Evolutionary conservation across 2,329 filamentous ascomycete genomes (phyloP).

Genomic region (Diaporthe vexans): DNA sequence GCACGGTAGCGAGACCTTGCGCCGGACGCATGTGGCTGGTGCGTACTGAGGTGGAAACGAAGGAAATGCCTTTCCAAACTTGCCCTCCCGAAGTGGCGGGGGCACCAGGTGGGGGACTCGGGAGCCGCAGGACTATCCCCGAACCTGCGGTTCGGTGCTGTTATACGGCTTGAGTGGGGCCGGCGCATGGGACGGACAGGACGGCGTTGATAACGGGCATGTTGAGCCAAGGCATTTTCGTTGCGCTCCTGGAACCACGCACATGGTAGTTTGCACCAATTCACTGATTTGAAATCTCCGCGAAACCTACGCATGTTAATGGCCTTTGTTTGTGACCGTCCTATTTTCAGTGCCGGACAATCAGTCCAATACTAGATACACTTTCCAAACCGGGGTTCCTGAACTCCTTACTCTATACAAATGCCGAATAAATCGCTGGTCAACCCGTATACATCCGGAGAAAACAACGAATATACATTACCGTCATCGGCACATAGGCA

Average conservation of each 20-base stretch:
- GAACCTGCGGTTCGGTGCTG: not conserved
- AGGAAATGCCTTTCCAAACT: not conserved
- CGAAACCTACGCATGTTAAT: not conserved
- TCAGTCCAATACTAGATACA: constrained; percentile 1
- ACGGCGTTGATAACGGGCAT: constrained; percentile 25
- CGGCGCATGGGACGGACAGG: constrained; percentile 7
- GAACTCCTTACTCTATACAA: constrained; percentile 33
- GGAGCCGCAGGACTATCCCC: not conserved
- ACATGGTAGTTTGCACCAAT: constrained; percentile 2
- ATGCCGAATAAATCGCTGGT: constrained; percentile 23
- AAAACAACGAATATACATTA: constrained; percentile 34
- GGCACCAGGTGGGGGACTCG: not conserved
- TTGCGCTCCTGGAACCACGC: not conserved
- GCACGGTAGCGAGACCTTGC: constrained; percentile 53
- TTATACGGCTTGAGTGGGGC: not conserved
- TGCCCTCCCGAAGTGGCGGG: not conserved
- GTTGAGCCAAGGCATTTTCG: constrained; percentile 5
- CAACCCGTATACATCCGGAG: not conserved
- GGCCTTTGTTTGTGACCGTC: constrained; percentile 1
- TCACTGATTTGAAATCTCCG: not conserved
- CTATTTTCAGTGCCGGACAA: not conserved
- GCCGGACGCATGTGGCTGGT: constrained; percentile 17
- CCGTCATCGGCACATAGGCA: not conserved
- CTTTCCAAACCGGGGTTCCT: constrained; percentile 7
- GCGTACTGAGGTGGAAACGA: not conserved